These are phyloP conservation scores for Diatrype stigma DNA, from an alignment of 2,329 filamentous ascomycete species.

Conservation along the genomic window DNA sequence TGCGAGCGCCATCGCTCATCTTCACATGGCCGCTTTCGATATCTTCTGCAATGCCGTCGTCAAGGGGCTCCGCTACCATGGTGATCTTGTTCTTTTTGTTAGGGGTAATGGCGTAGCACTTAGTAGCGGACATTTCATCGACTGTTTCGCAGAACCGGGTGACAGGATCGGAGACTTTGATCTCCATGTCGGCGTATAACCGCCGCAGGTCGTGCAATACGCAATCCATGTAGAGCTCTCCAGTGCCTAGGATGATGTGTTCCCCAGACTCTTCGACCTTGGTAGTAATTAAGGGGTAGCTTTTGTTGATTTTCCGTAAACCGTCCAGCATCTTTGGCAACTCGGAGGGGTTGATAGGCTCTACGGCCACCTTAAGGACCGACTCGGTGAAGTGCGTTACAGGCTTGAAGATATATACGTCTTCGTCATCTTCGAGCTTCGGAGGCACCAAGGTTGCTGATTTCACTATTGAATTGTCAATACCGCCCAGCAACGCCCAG, in stretches of 20 bases:
- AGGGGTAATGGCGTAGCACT: constrained; percentile 94
- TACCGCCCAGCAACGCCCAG: constrained; percentile 83
- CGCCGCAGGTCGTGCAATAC: constrained; percentile 90
- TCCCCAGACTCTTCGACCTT: constrained; percentile 98
- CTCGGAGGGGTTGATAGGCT: constrained; percentile 97
- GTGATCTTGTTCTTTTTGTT: constrained; percentile 99
- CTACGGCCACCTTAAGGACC: constrained; percentile 94
- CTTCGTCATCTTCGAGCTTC: constrained; percentile 79
- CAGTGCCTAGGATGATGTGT: constrained; percentile 90
- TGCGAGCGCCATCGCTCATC: constrained; percentile 88
- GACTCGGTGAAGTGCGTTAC: constrained; percentile 95
- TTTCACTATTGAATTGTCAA: constrained; percentile 98
- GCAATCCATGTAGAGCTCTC: constrained; percentile 99
- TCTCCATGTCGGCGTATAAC: constrained; percentile 98
- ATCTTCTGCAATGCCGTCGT: constrained; percentile 90
- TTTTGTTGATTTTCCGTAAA: constrained; percentile 94
- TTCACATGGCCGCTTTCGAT: constrained; percentile 88
- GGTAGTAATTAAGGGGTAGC: constrained; percentile 89
- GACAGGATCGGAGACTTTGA: constrained; percentile 97
- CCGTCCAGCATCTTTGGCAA: constrained; percentile 98
- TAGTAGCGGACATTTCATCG: constrained; percentile 93
- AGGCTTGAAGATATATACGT: constrained; percentile 92
- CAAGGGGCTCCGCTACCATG: constrained; percentile 94
- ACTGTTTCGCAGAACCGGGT: constrained; percentile 98
- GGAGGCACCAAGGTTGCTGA: constrained; percentile 84